Percentiles rank a stretch among this genome's conserved stretches.
These are phyloP conservation scores for Fusarium sp. DNA, from an alignment of 2,329 filamentous ascomycete species.

Conservation along the genomic window DNA sequence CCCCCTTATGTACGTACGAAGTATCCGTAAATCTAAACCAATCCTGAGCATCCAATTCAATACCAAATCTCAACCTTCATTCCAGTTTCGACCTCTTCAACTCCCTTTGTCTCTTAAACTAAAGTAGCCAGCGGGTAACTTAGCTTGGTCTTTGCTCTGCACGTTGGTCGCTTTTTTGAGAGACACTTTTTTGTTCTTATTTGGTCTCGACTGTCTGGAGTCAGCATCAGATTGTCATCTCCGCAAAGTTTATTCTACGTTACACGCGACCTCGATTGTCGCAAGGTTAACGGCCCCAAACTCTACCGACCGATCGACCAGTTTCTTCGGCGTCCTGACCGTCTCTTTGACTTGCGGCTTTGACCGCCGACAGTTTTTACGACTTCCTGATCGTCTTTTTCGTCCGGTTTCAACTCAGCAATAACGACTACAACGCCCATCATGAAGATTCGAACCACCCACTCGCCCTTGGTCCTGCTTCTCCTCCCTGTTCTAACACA, in stretches of 20 bases:
- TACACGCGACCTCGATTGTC: constrained; percentile 38
- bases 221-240: constrained; percentile 32
- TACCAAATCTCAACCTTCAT: constrained; percentile 37
- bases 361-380: constrained; percentile 26
- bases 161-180: background rate
- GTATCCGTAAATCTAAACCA: constrained; percentile 42
- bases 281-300: constrained; percentile 25
- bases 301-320: constrained; percentile 7
- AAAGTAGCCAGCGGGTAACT: constrained; percentile 16
- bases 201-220: constrained; percentile 8
- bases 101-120: constrained; percentile 35
- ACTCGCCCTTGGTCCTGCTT: constrained; percentile 70
- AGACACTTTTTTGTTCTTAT: constrained; percentile 8
- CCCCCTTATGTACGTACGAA: constrained; percentile 31
- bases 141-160: constrained; percentile 11
- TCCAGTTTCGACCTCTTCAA: constrained; percentile 29
- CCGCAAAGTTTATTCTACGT: constrained; percentile 39
- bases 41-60: constrained; percentile 33
- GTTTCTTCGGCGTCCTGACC: constrained; percentile 7
- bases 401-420: background rate
- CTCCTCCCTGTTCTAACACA: constrained; percentile 69
- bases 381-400: constrained; percentile 13
- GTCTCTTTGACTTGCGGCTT: constrained; percentile 20
- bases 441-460: constrained; percentile 71
- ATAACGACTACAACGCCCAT: constrained; percentile 44